Percentiles rank a stretch among this genome's conserved stretches.
These are phyloP conservation scores for Kwoniella sp. DNA, from an alignment of 768 basidiomycete species.

Conservation along the genomic window DNA sequence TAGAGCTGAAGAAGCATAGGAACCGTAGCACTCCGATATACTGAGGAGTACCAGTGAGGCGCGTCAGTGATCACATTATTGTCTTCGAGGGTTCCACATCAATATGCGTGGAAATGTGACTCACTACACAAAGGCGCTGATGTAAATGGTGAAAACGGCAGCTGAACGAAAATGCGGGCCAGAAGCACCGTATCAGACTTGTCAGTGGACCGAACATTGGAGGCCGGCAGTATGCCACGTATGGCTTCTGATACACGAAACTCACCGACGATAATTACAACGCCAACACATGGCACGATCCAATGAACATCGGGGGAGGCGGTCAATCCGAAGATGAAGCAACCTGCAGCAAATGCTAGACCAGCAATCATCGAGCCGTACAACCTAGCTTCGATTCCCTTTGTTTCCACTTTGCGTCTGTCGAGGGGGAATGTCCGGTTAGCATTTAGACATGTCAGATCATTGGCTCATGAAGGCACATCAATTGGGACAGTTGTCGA, in stretches of 20 bases:
- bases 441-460: too few relatives aligned
- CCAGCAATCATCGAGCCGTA: conserved; percentile 52
- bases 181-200: too few relatives aligned
- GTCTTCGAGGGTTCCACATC: neutral
- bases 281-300: conserved; percentile 65
- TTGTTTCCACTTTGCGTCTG: conserved; percentile 37
- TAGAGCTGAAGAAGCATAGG: conserved; percentile 68
- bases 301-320: conserved; percentile 63
- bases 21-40: conserved; percentile 65
- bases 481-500: too few relatives aligned
- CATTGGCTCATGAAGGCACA: too few relatives aligned
- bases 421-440: too few relatives aligned
- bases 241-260: neutral
- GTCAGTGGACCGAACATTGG: too few relatives aligned
- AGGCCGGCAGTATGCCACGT: neutral
- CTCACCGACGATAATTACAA: conserved; percentile 59
- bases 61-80: neutral
- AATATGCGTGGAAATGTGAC: conserved; percentile 7
- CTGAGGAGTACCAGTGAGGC: conserved; percentile 5
- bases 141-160: conserved; percentile 22
- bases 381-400: conserved; percentile 53
- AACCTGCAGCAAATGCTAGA: conserved; percentile 47
- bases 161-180: conserved; percentile 5
- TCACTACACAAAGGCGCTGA: conserved; percentile 59
- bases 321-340: conserved; percentile 72